Evolutionary conservation across 2,329 filamentous ascomycete genomes (phyloP), one percentile per base, ranked within the genome.

Genomic region (Fusarium nodosum): DNA sequence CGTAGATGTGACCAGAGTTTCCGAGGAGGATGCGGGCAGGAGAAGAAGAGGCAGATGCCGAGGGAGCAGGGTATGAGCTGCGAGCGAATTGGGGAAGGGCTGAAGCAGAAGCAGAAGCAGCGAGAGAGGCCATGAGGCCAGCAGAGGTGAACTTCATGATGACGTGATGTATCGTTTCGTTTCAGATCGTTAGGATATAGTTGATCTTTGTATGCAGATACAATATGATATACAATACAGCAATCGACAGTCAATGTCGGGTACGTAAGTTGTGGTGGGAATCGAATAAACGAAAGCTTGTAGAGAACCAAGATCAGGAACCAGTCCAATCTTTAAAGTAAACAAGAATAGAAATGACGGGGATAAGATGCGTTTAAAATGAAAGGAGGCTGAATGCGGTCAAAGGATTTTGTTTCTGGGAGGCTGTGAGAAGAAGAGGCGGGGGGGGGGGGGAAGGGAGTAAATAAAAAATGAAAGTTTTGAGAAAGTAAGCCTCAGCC

Each of bases 1-100:
- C 71, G 15, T 79, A 72, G 65, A 86, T 80, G 55, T 79, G 75
- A 41, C 77, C 79, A 4, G 80, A 77, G 34, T 78, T 77, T 55
- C 82, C 80, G 54, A 85, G 73, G 50, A 86, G 65, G 22, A 86
- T 73, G 8, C 72, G 72, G 10, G 72, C 72, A 18, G 62, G 45
- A 31, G 67, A 41, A n/a, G 59, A 38, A 18, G 63, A 28, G 41
- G 56, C 52, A 22, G 63, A 44, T 20, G 60, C 52, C 16, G 56
- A 60, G 36, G 48, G 50, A 15, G 48, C 20, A 16, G 62, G 42
- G 38, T 66, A 63, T 39, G 63, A 59, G 54, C 54, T 45, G 54
- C 66, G 62, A 22, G 64, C 41, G 18, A 47, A 28, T 36, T 68
- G 51, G 45, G 72, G 71, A 20, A 72, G 61, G 18, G 65, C 72